These are phyloP conservation scores for Nicotiana knightiana DNA, from an alignment of 257 asterid species.

Conservation along the genomic window DNA sequence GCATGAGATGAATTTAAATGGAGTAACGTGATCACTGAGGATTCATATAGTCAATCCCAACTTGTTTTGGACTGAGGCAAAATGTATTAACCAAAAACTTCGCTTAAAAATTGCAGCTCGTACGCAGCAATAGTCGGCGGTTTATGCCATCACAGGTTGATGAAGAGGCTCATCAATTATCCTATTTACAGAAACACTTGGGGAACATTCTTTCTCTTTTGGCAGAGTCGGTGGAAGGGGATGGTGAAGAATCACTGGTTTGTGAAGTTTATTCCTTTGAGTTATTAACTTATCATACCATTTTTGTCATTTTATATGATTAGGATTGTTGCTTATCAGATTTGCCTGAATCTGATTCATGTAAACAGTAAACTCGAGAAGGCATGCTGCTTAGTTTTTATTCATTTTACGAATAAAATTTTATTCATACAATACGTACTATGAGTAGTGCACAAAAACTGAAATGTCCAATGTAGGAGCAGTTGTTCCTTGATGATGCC, in stretches of 20 bases:
- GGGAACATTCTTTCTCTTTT: conserved; percentile 85
- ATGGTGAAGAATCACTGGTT: conserved; percentile 79
- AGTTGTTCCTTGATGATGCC: not conserved
- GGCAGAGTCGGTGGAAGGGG: conserved; percentile 70
- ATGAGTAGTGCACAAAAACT: not conserved
- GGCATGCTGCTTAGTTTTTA: not conserved
- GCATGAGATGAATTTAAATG: too few relatives aligned
- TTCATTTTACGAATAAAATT: not conserved
- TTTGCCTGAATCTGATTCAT: not conserved
- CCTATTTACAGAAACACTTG: conserved; percentile 85
- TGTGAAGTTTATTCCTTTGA: conserved; percentile 16
- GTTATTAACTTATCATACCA: not conserved
- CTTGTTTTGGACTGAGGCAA: too few relatives aligned
- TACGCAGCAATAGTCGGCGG: conserved; percentile 87
- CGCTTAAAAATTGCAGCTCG: conserved; percentile 51
- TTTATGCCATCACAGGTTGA: conserved; percentile 93
- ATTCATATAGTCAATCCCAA: too few relatives aligned
- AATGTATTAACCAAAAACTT: not conserved
- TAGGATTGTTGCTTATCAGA: not conserved
- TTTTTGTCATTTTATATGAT: not conserved
- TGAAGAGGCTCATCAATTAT: conserved; percentile 94
- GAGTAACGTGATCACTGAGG: too few relatives aligned
- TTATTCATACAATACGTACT: not conserved
- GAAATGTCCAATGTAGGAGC: not conserved
- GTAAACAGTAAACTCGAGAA: not conserved